Evolutionary conservation across 192 early-diverging fungal species (phyloP).

Genomic region (Mortierella claussenii): DNA sequence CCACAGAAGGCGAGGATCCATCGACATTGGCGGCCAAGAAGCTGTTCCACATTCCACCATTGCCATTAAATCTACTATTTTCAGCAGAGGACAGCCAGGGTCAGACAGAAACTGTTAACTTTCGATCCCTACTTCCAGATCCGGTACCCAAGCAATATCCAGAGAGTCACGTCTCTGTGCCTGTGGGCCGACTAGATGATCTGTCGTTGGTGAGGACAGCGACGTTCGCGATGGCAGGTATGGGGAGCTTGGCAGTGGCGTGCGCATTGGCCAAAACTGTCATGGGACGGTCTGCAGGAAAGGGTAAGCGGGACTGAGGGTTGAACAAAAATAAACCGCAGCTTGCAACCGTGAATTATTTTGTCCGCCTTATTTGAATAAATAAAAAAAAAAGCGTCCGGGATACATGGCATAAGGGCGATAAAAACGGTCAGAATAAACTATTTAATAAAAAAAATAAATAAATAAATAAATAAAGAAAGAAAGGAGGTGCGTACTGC

Average conservation of each 20-base stretch:
- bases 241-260: conserved; percentile 22
- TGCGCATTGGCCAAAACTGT: conserved; percentile 20
- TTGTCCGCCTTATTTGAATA: background rate
- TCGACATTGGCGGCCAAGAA: conserved; percentile 18
- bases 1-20: background rate
- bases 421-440: background rate
- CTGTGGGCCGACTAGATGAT: conserved; percentile 45
- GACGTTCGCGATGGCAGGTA: conserved; percentile 37
- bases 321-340: too few species aligned
- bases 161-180: conserved; percentile 26
- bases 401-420: too few species aligned
- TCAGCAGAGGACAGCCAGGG: background rate
- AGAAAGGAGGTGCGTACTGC: background rate
- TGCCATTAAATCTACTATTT: conserved; percentile 25
- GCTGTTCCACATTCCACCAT: conserved; percentile 30
- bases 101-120: conserved; percentile 8
- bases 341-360: too few species aligned
- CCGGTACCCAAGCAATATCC: conserved; percentile 39
- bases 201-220: conserved; percentile 16
- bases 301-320: conserved; percentile 42
- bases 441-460: background rate
- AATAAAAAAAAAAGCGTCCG: too few species aligned
- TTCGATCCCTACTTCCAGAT: conserved; percentile 31
- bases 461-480: background rate
- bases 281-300: conserved; percentile 1